phyloP scores from a whole-genome alignment of 2,329 filamentous ascomycete species.

The Curvularia verruculosa region DNA sequence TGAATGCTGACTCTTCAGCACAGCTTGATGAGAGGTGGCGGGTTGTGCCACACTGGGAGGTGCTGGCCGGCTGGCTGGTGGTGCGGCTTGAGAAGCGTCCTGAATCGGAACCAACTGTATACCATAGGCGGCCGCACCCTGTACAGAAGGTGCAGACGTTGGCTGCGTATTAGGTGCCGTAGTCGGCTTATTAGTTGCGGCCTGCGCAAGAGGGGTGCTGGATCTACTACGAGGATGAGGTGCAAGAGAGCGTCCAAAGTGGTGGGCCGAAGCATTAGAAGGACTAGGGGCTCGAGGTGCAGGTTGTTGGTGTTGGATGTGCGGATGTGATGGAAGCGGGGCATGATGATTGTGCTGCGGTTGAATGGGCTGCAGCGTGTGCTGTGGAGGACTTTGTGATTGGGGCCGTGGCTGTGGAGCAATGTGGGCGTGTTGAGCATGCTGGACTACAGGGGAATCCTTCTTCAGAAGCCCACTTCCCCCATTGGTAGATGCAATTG shows the following conservation, averaged over 20 bases:
- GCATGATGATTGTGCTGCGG: slow-evolving; percentile 16
- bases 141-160: slow-evolving; percentile 20
- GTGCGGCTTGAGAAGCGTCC: slow-evolving; percentile 14
- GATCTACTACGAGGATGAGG: slow-evolving; percentile 38
- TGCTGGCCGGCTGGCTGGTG: slow-evolving; percentile 13
- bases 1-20: slow-evolving; percentile 36
- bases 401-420: slow-evolving; percentile 28
- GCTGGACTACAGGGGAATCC: slow-evolving; percentile 30
- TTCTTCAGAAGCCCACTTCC: slow-evolving; percentile 24
- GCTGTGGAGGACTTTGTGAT: slow-evolving; percentile 20
- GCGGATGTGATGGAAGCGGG: slow-evolving; percentile 23
- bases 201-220: slow-evolving; percentile 36
- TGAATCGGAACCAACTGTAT: slow-evolving; percentile 27
- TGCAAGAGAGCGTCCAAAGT: slow-evolving; percentile 31
- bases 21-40: slow-evolving; percentile 18
- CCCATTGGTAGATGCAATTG: slow-evolving; percentile 23
- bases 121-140: slow-evolving; percentile 25
- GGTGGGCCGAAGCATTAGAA: slow-evolving; percentile 32
- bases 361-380: slow-evolving; percentile 9
- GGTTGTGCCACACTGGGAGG: slow-evolving; percentile 16
- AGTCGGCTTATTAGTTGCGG: slow-evolving; percentile 23
- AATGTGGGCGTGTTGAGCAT: slow-evolving; percentile 24
- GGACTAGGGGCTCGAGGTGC: slow-evolving; percentile 30
- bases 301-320: slow-evolving; percentile 26
- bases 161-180: slow-evolving; percentile 20